Evolutionary conservation across 148 eudicot species (phyloP).

Genomic region (Spergularia bocconei): DNA sequence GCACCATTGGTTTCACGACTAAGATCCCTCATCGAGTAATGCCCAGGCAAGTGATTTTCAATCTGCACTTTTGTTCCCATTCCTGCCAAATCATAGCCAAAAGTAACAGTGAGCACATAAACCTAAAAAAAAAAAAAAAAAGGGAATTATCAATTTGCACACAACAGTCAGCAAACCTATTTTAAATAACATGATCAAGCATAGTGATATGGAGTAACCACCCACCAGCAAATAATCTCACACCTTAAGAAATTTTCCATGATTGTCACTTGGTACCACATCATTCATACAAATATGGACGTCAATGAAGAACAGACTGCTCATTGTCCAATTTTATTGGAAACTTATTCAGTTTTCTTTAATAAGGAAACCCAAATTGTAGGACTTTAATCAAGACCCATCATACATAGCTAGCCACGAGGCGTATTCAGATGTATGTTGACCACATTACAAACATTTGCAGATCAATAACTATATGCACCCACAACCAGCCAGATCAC

Average conservation of each 20-base stretch:
- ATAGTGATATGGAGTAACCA: no score
- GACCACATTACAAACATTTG: background rate
- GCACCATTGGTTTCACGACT: slow-evolving; percentile 60
- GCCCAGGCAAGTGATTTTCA: slow-evolving; percentile 56
- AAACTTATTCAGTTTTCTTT: background rate
- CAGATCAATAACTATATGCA: no score
- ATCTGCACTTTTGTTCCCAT: slow-evolving; percentile 81
- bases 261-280: background rate
- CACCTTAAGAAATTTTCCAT: background rate
- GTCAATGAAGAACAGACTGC: background rate
- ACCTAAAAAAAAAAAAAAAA: background rate
- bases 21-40: slow-evolving; percentile 70
- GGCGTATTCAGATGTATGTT: background rate
- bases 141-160: background rate
- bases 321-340: background rate
- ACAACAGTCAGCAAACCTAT: background rate
- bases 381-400: slow-evolving; percentile 1
- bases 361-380: background rate
- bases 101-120: background rate
- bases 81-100: slow-evolving; percentile 39
- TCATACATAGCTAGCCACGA: no score
- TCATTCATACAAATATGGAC: slow-evolving; percentile 1
- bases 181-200: background rate
- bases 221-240: background rate
- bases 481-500: no score